Evolutionary conservation across 495 filamentous ascomycete species (phyloP).

Genomic region (Copromyces sp.): DNA sequence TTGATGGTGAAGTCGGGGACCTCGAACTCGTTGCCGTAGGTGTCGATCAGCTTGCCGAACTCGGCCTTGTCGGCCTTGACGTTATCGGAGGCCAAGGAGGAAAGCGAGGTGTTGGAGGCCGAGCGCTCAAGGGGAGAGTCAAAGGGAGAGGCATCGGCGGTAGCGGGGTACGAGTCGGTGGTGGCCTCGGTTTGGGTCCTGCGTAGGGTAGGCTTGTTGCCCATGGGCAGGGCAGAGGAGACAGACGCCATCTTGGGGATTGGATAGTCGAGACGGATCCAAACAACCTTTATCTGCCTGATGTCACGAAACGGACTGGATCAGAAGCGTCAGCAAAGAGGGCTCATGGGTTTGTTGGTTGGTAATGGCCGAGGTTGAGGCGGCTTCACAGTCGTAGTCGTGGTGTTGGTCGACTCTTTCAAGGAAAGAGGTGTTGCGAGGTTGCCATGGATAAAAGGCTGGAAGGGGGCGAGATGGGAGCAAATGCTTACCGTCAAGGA

Average conservation of each 20-base stretch:
- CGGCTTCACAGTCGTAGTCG: not conserved
- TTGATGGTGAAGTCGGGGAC: constrained; percentile 71
- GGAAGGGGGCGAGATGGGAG: not conserved
- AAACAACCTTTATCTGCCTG: not conserved
- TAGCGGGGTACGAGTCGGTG: constrained; percentile 48
- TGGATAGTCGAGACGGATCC: not conserved
- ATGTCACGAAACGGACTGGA: not conserved
- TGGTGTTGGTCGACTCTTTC: not conserved
- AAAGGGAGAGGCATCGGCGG: constrained; percentile 51
- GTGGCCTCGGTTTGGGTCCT: constrained; percentile 27
- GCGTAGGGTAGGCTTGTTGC: constrained; percentile 30
- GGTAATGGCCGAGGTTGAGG: not conserved
- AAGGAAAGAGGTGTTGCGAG: not conserved
- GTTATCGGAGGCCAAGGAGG: constrained; percentile 66
- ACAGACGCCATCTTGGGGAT: constrained; percentile 29
- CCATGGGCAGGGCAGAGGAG: constrained; percentile 24
- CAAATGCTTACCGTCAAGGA: not conserved
- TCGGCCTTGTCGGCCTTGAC: constrained; percentile 14
- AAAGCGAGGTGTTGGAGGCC: constrained; percentile 81
- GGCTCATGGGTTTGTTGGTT: not conserved
- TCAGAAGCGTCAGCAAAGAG: not conserved
- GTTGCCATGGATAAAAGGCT: not conserved
- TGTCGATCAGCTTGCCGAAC: constrained; percentile 54
- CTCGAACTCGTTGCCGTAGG: constrained; percentile 65
- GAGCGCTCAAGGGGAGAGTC: constrained; percentile 60